Evolutionary conservation across 352 stramenopile species (phyloP).

Genomic region (Globisporangium alternatum): DNA sequence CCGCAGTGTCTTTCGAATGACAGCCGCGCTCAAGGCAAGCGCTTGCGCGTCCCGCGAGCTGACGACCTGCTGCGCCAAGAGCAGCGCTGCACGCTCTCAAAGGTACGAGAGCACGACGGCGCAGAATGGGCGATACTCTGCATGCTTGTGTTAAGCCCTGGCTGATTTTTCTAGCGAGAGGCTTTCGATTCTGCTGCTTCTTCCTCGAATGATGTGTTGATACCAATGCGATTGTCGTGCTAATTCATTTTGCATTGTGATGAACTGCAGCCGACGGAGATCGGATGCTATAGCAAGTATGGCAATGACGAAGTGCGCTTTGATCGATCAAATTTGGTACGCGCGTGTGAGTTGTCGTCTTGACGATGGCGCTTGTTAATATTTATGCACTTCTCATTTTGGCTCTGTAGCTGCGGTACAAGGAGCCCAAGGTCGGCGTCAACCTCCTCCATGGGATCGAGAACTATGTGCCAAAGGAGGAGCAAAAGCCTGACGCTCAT

Average conservation of each 20-base stretch:
- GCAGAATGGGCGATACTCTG: background rate
- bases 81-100: conserved; percentile 16
- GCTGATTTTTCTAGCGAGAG: conserved; percentile 4
- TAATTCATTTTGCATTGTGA: background rate
- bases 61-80: conserved; percentile 29
- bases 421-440: conserved; percentile 32
- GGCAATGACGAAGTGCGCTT: conserved; percentile 40
- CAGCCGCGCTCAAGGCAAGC: conserved; percentile 8
- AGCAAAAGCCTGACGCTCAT: conserved; percentile 35
- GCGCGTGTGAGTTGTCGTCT: background rate
- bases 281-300: conserved; percentile 68
- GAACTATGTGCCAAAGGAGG: conserved; percentile 45
- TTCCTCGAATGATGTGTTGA: background rate
- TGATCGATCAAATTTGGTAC: conserved; percentile 63
- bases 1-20: background rate
- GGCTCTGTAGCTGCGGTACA: conserved; percentile 28
- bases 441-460: conserved; percentile 67
- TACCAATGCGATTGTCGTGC: no score
- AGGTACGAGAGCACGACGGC: conserved; percentile 13
- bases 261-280: conserved; percentile 43
- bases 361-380: background rate
- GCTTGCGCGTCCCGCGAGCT: conserved; percentile 23
- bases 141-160: background rate
- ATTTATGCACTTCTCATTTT: background rate
- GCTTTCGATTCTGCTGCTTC: conserved; percentile 2